Evolutionary conservation across 345 rosid species (phyloP).

Genomic region (Arabidopsis arenosa): DNA sequence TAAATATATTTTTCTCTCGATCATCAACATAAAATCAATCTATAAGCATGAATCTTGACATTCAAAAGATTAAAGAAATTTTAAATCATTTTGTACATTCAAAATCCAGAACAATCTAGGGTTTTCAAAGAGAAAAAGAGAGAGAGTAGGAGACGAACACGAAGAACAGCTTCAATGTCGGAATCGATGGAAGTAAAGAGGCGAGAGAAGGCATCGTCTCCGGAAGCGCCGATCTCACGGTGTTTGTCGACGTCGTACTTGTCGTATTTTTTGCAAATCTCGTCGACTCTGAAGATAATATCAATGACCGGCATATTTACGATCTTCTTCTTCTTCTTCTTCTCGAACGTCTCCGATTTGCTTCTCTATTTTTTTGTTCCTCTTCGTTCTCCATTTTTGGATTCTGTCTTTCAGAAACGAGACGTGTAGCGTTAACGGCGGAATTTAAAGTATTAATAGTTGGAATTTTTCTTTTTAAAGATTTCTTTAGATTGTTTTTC

Average conservation of each 20-base stretch:
- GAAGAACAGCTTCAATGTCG: conserved; percentile 57
- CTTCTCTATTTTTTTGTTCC: conserved; percentile 1
- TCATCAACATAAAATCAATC: neutral
- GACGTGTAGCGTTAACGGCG: conserved; percentile 45
- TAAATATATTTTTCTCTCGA: neutral
- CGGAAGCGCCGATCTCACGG: conserved; percentile 57
- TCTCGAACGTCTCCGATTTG: conserved; percentile 3
- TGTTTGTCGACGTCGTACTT: conserved; percentile 79
- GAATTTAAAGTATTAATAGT: conserved; percentile 17
- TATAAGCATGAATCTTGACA: too few species aligned
- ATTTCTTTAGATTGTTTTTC: too few species aligned
- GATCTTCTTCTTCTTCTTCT: conserved; percentile 14
- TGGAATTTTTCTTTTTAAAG: neutral
- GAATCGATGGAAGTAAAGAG: conserved; percentile 59
- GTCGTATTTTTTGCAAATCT: conserved; percentile 81
- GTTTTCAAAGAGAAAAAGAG: neutral
- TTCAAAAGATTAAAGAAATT: neutral
- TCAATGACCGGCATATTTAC: conserved; percentile 66
- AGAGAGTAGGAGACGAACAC: conserved; percentile 40
- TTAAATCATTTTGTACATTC: too few species aligned
- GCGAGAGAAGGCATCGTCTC: conserved; percentile 76
- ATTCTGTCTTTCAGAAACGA: conserved; percentile 26
- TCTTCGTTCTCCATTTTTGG: conserved; percentile 32
- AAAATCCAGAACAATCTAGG: neutral
- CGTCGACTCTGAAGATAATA: conserved; percentile 73